Evolutionary conservation across 495 filamentous ascomycete genomes (phyloP).

Genomic region (Aspergillus bertholletiae): DNA sequence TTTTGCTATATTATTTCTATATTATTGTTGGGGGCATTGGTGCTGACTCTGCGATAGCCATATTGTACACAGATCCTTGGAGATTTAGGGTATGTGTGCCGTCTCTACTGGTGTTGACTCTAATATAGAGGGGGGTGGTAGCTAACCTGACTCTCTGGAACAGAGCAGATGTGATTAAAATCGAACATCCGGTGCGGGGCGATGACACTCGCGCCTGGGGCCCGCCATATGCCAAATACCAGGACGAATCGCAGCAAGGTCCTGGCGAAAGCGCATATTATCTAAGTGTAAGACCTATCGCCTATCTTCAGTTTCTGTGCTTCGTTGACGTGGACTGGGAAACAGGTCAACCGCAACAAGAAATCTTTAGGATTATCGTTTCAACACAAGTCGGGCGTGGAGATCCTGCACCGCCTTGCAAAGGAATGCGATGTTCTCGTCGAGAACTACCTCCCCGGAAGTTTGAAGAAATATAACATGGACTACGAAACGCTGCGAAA

Average conservation of each 20-base stretch:
- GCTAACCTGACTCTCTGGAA: background rate
- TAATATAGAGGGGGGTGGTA: too few relatives aligned
- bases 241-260: slow-evolving; percentile 57
- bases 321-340: slow-evolving; percentile 1
- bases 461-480: slow-evolving; percentile 86
- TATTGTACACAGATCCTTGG: slow-evolving; percentile 97
- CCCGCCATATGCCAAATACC: slow-evolving; percentile 83
- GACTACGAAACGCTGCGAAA: slow-evolving; percentile 75
- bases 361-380: slow-evolving; percentile 92
- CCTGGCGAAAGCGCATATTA: slow-evolving; percentile 96
- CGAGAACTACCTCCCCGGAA: slow-evolving; percentile 92
- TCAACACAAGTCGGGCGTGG: slow-evolving; percentile 73
- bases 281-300: slow-evolving; percentile 59
- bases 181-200: slow-evolving; percentile 87
- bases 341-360: slow-evolving; percentile 91
- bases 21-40: slow-evolving; percentile 3
- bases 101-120: background rate
- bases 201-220: slow-evolving; percentile 98
- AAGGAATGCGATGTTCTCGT: slow-evolving; percentile 88
- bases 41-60: slow-evolving; percentile 55
- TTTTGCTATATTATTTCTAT: too few relatives aligned
- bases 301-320: background rate
- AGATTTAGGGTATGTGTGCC: slow-evolving; percentile 75
- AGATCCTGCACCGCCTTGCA: slow-evolving; percentile 80
- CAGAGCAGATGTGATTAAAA: slow-evolving; percentile 94